Percentiles rank a stretch among this genome's conserved stretches.
Evolutionary conservation across 2,329 filamentous ascomycete genomes (phyloP).

Genomic region (Ophiobolus disseminans): DNA sequence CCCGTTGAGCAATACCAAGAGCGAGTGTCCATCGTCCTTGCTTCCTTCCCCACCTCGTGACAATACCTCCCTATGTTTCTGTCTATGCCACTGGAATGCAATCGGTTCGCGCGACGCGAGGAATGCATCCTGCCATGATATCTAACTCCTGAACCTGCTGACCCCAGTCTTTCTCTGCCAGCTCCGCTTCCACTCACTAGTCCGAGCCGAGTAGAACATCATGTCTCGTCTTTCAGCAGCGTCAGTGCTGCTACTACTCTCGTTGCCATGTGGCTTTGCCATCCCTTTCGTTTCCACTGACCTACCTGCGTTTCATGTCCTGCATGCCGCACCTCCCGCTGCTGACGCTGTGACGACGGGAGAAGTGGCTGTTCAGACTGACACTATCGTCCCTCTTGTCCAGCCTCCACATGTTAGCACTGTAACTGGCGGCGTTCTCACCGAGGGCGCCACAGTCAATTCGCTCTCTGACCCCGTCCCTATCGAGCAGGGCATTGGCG

Average conservation of each 20-base stretch:
- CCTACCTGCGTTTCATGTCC: constrained; percentile 8
- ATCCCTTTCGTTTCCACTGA: constrained; percentile 15
- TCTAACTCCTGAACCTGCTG: constrained; percentile 9
- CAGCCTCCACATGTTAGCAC: not conserved
- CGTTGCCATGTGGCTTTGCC: constrained; percentile 15
- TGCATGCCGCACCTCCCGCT: constrained; percentile 6
- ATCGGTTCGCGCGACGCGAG: constrained; percentile 16
- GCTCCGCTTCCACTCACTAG: constrained; percentile 14
- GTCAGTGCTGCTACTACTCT: constrained; percentile 22
- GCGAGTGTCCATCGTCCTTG: constrained; percentile 12
- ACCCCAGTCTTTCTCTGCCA: constrained; percentile 7
- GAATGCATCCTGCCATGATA: constrained; percentile 24
- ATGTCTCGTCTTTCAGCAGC: constrained; percentile 24
- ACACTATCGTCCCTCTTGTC: not conserved
- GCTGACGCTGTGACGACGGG: not conserved
- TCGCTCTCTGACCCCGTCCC: too few relatives aligned
- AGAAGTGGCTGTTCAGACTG: not conserved
- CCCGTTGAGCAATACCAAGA: constrained; percentile 12
- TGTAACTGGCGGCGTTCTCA: constrained; percentile 5
- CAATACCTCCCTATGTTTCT: constrained; percentile 8
- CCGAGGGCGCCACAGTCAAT: not conserved
- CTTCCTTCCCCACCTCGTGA: constrained; percentile 20
- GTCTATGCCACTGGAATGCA: constrained; percentile 25
- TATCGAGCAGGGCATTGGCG: constrained; percentile 5
- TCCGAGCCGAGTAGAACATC: constrained; percentile 22